Conservation (phyloP, 164 flowering plant genomes). For the Stephania japonica region DNA sequence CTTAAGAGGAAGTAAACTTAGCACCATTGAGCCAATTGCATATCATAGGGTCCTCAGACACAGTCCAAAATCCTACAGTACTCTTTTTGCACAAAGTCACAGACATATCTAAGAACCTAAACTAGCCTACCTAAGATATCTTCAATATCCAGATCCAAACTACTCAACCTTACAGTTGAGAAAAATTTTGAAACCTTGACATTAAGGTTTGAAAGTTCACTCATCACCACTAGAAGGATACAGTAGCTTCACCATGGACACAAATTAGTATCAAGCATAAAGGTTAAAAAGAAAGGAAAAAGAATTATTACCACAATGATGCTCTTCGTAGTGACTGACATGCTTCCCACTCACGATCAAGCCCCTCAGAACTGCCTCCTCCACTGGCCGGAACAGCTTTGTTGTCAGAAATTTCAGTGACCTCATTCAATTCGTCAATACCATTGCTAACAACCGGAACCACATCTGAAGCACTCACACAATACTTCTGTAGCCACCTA, state of each 20-base stretch:
- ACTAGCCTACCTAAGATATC: too few relatives aligned
- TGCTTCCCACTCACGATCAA: constrained; percentile 27
- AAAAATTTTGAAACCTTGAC: too few relatives aligned
- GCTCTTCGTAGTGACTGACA: constrained; percentile 37
- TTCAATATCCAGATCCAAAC: too few relatives aligned
- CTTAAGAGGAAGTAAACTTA: too few relatives aligned
- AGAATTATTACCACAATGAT: constrained; percentile 52
- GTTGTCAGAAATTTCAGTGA: constrained; percentile 29
- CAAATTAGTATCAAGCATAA: background rate
- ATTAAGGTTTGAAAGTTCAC: too few relatives aligned
- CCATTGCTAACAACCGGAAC: constrained; percentile 24
- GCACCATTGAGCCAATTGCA: too few relatives aligned
- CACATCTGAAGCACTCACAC: constrained; percentile 45
- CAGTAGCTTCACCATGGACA: background rate
- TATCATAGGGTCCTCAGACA: too few relatives aligned
- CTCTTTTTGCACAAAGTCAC: too few relatives aligned
- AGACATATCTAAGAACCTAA: too few relatives aligned
- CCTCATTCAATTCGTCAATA: constrained; percentile 30
- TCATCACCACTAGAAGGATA: too few relatives aligned
- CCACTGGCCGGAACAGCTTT: constrained; percentile 49
- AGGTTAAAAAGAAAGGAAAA: background rate
- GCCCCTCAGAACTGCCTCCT: constrained; percentile 46
- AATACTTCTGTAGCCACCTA: constrained; percentile 77
- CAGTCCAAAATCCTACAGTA: too few relatives aligned
- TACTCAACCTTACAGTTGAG: too few relatives aligned